Conservation (phyloP, 2,329 filamentous ascomycete species). For the Gremmenia infestans region DNA sequence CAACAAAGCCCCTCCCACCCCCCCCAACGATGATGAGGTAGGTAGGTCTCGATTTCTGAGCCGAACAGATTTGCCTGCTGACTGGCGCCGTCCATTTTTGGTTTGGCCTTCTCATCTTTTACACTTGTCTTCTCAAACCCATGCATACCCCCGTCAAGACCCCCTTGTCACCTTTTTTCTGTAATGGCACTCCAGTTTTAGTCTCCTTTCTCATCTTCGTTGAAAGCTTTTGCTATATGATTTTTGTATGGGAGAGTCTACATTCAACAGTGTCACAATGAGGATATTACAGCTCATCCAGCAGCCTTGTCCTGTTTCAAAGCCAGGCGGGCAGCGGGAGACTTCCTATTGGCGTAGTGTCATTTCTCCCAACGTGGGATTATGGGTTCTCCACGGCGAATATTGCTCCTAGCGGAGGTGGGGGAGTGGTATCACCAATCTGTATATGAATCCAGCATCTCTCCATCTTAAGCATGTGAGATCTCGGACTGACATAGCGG, state of each 20-base stretch:
- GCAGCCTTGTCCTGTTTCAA: conserved; percentile 27
- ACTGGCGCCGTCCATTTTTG: conserved; percentile 13
- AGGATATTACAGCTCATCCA: conserved; percentile 13
- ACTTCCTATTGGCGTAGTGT: conserved; percentile 25
- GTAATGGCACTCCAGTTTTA: conserved; percentile 26
- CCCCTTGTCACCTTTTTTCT: conserved; percentile 24
- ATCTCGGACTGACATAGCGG: conserved; percentile 21
- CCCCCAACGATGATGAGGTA: conserved; percentile 6
- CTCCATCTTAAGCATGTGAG: conserved; percentile 11
- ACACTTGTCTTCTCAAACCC: conserved; percentile 23
- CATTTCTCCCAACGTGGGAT: conserved; percentile 22
- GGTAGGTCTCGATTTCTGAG: conserved; percentile 20
- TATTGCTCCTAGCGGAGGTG: conserved; percentile 18
- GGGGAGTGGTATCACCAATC: conserved; percentile 18
- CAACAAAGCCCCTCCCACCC: conserved; percentile 8
- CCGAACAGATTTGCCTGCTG: conserved; percentile 16
- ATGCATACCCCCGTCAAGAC: conserved; percentile 19
- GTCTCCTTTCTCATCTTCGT: conserved; percentile 14
- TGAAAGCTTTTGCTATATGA: conserved; percentile 10
- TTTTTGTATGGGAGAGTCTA: conserved; percentile 6
- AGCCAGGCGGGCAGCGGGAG: conserved; percentile 17
- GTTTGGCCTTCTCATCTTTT: conserved; percentile 22
- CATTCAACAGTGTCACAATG: conserved; percentile 14
- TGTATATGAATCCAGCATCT: conserved; percentile 27
- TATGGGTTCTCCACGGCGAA: conserved; percentile 15